Evolutionary conservation across 2,329 filamentous ascomycete species (phyloP), one percentile per base, ranked within the genome.

Genomic region (Bipolaris cookei): DNA sequence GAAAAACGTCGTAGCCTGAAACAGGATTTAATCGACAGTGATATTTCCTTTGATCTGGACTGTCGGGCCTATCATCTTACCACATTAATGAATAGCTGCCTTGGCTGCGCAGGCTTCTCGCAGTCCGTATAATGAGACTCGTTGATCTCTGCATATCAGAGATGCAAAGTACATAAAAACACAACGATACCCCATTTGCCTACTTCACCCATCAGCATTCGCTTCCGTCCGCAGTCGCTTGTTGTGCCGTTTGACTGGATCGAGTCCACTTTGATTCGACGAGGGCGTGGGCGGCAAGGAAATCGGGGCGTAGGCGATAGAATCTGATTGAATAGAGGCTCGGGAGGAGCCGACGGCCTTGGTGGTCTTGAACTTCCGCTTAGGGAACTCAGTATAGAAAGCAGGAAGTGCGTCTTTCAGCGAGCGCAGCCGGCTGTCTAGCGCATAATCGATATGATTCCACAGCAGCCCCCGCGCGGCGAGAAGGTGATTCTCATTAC

Each of bases 1-100:
- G 66, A 53, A 79, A 82, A 6, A 66, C 64, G 37, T 78, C 71
- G 57, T 82, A 83, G 1, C 75, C 82, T 1, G 66, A 28, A 28
- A 28, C 8, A 28, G 4, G 8, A 28, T 28, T 28, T 28, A 28
- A 28, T 8, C 8, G 25, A 28, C n/a, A n/a, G n/a, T n/a, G n/a
- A n/a, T n/a, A n/a, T n/a, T n/a, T n/a, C n/a, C n/a, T n/a, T n/a
- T n/a, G n/a, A n/a, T n/a, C n/a, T n/a, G n/a, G n/a, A n/a, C n/a
- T n/a, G n/a, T n/a, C n/a, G n/a, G n/a, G n/a, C n/a, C 25, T 28
- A 28, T 28, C 5, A 28, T 28, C 4, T 28, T 28, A 28, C 25
- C 25, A 4, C 25, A 28, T 28, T 28, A 8, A 28, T 28, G 25
- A 28, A 8, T 28, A 28, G 25, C 25, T 8, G 25, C 25, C 25